Conservation (phyloP, 1,284 basidiomycete genomes). For the Cryptococcus sp. region DNA sequence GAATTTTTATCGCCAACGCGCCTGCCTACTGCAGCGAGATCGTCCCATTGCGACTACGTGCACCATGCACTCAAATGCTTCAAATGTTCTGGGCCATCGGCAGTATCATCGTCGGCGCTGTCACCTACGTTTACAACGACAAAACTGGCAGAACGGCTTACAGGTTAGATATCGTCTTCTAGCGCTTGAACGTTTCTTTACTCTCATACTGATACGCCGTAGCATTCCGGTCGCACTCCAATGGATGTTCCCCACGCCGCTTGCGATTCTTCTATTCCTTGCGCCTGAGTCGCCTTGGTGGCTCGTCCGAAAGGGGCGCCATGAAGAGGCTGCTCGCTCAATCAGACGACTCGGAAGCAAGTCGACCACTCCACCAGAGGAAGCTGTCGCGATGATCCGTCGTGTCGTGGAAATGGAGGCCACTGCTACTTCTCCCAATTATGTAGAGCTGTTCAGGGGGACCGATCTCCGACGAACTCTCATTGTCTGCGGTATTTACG, state of each 20-base stretch:
- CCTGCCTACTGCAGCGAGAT: constrained; percentile 40
- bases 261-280: constrained; percentile 34
- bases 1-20: constrained; percentile 37
- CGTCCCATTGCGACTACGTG: constrained; percentile 35
- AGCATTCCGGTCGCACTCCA: constrained; percentile 39
- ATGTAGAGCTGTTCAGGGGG: constrained; percentile 54
- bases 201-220: constrained; percentile 5
- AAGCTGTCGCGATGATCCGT: constrained; percentile 38
- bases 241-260: constrained; percentile 46
- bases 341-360: constrained; percentile 31
- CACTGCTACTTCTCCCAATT: constrained; percentile 22
- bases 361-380: constrained; percentile 19
- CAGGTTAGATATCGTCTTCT: constrained; percentile 18
- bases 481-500: constrained; percentile 50
- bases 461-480: constrained; percentile 54
- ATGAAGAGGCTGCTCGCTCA: constrained; percentile 49
- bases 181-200: neutral
- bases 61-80: constrained; percentile 33
- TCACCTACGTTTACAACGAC: constrained; percentile 32
- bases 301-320: constrained; percentile 55
- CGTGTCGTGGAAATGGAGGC: constrained; percentile 32
- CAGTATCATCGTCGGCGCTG: constrained; percentile 43
- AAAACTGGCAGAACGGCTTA: constrained; percentile 19
- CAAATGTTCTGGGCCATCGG: constrained; percentile 48
- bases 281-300: constrained; percentile 55